Conservation (phyloP, 192 early-diverging fungal genomes). For the Diversispora eburnea region DNA sequence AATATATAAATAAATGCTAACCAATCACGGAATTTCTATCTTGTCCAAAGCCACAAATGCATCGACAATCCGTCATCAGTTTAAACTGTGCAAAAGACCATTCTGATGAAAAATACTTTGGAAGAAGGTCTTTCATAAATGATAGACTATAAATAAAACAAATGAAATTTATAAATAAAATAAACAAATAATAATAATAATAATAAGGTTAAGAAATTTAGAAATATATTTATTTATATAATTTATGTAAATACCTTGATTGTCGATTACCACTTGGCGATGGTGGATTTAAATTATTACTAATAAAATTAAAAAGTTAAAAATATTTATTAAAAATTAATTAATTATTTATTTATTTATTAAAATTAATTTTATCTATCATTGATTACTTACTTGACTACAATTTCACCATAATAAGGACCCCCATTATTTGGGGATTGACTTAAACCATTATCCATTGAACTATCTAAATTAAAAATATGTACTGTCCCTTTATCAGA, state of each 20-base stretch:
- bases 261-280: slow-evolving; percentile 49
- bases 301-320: not conserved
- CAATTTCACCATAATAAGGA: slow-evolving; percentile 53
- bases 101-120: slow-evolving; percentile 92
- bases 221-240: not conserved
- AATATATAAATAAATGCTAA: slow-evolving; percentile 30
- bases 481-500: slow-evolving; percentile 94
- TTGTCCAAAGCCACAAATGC: slow-evolving; percentile 76
- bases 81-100: slow-evolving; percentile 91
- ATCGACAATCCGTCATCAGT: slow-evolving; percentile 72
- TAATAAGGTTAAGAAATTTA: not conserved
- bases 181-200: not conserved
- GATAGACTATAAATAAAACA: slow-evolving; percentile 32
- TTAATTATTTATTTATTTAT: not conserved
- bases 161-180: not conserved
- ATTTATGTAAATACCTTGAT: slow-evolving; percentile 33
- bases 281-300: slow-evolving; percentile 1
- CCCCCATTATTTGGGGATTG: slow-evolving; percentile 40
- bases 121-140: slow-evolving; percentile 81
- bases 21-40: slow-evolving; percentile 74
- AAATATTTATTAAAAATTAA: not conserved
- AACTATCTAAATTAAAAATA: slow-evolving; percentile 79
- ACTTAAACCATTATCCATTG: slow-evolving; percentile 36
- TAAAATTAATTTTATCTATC: not conserved
- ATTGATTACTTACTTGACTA: slow-evolving; percentile 19